Percentiles rank a stretch among this genome's conserved stretches.
phyloP scores from a whole-genome alignment of 2,329 filamentous ascomycete genomes.

The Aspergillus glaucus region DNA sequence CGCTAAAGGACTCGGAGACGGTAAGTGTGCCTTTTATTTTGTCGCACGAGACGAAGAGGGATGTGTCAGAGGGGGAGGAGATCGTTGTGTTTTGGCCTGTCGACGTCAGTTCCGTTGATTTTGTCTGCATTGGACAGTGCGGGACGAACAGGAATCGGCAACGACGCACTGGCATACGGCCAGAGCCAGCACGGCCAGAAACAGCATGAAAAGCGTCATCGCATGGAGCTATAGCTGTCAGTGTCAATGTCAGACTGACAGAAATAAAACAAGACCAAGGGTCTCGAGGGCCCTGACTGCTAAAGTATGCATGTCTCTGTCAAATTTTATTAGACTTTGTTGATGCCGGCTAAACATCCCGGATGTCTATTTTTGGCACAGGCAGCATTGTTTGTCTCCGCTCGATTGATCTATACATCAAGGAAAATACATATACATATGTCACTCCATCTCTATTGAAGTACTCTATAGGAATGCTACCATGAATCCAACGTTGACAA shows the following conservation, averaged over 20 bases:
- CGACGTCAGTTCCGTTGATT: not conserved
- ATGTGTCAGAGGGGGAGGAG: constrained; percentile 23
- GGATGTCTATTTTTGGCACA: not conserved
- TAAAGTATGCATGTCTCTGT: not conserved
- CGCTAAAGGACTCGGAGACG: constrained; percentile 32
- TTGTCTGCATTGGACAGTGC: not conserved
- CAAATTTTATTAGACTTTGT: constrained; percentile 30
- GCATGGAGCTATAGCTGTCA: too few relatives aligned
- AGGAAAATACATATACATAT: constrained; percentile 1
- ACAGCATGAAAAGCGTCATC: not conserved
- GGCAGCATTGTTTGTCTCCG: constrained; percentile 4
- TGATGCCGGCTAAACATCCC: not conserved
- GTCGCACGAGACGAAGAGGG: constrained; percentile 29
- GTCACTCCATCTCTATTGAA: not conserved
- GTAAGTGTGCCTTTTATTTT: constrained; percentile 37
- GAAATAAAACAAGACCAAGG: not conserved
- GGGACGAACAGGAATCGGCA: not conserved
- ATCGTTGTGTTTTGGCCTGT: constrained; percentile 34
- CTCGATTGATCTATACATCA: constrained; percentile 5
- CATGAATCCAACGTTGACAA: constrained; percentile 14
- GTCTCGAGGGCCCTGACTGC: not conserved
- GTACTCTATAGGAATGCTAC: not conserved
- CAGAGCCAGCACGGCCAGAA: not conserved
- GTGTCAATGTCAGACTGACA: too few relatives aligned
- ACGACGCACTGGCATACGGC: not conserved